Percentiles rank a stretch among this genome's conserved stretches.
These are phyloP conservation scores for Sporobolus alterniflorus DNA, from an alignment of 202 grass and related monocot genomes.

Conservation along the genomic window DNA sequence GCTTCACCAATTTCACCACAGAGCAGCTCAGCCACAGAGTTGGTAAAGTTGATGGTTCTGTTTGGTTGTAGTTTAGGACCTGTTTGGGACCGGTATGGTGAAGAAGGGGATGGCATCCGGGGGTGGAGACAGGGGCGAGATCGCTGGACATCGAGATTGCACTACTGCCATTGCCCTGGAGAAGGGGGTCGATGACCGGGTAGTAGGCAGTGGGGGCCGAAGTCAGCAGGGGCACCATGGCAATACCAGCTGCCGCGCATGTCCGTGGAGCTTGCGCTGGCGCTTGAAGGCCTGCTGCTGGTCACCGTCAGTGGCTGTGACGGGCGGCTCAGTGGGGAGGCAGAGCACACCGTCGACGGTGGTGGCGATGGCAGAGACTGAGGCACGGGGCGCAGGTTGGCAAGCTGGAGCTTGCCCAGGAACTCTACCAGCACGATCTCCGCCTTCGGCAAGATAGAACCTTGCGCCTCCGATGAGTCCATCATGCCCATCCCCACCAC, in stretches of 20 bases:
- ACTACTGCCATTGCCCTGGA: constrained; percentile 49
- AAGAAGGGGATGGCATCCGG: constrained; percentile 53
- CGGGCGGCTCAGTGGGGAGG: constrained; percentile 59
- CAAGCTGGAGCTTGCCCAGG: constrained; percentile 39
- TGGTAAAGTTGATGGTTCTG: too few species aligned
- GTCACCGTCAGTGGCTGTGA: background rate
- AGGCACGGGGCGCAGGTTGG: constrained; percentile 12
- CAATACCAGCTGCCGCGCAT: constrained; percentile 26
- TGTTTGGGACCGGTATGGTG: constrained; percentile 46
- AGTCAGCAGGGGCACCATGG: background rate
- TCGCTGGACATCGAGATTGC: constrained; percentile 53
- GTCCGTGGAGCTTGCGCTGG: constrained; percentile 78
- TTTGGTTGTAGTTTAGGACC: too few species aligned
- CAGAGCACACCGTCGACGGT: constrained; percentile 66
- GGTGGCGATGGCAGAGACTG: constrained; percentile 71
- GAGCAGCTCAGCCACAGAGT: too few species aligned
- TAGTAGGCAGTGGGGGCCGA: constrained; percentile 44
- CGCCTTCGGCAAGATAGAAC: constrained; percentile 65
- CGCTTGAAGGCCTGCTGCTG: constrained; percentile 44
- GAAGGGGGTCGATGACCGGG: constrained; percentile 55
- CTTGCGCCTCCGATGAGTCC: constrained; percentile 22
- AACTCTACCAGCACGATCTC: constrained; percentile 59
- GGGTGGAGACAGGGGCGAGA: constrained; percentile 50
- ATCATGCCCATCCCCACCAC: constrained; percentile 7
- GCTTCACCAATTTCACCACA: too few species aligned